Conservation (phyloP, 768 basidiomycete genomes). For the Lepiota subincarnata region DNA sequence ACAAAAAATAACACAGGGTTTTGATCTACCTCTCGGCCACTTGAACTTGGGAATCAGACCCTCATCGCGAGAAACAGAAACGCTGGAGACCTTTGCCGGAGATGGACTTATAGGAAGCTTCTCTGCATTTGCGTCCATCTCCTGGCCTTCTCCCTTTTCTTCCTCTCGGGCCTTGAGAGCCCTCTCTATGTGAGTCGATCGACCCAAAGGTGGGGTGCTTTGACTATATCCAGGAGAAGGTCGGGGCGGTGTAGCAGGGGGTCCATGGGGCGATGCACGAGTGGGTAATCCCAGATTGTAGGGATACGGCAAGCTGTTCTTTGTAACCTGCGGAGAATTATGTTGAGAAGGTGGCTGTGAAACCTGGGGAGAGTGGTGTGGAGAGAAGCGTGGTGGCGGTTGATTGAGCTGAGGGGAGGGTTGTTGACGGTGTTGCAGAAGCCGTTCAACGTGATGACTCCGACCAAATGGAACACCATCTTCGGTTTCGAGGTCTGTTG, state of each 20-base stretch:
- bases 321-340: conserved; percentile 16
- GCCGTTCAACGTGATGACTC: conserved; percentile 56
- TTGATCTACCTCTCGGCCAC: conserved; percentile 20
- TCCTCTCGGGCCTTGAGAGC: conserved; percentile 25
- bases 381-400: conserved; percentile 28
- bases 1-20: not conserved
- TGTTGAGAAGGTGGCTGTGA: conserved; percentile 8
- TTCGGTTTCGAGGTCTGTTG: conserved; percentile 57
- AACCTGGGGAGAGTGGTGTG: conserved; percentile 21
- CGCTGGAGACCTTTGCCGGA: conserved; percentile 26
- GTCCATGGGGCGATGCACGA: conserved; percentile 28
- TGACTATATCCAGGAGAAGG: conserved; percentile 25
- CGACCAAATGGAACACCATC: conserved; percentile 62
- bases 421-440: conserved; percentile 40
- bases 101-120: conserved; percentile 34
- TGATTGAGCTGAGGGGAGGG: conserved; percentile 26
- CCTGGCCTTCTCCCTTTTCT: conserved; percentile 21
- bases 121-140: conserved; percentile 24
- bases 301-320: conserved; percentile 19
- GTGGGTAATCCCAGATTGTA: conserved; percentile 27
- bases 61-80: conserved; percentile 17
- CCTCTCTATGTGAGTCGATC: conserved; percentile 32
- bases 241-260: conserved; percentile 33
- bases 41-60: conserved; percentile 30
- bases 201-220: conserved; percentile 34